Conservation (phyloP, 73 alveolate genomes). For the Paramecium sonneborni region DNA sequence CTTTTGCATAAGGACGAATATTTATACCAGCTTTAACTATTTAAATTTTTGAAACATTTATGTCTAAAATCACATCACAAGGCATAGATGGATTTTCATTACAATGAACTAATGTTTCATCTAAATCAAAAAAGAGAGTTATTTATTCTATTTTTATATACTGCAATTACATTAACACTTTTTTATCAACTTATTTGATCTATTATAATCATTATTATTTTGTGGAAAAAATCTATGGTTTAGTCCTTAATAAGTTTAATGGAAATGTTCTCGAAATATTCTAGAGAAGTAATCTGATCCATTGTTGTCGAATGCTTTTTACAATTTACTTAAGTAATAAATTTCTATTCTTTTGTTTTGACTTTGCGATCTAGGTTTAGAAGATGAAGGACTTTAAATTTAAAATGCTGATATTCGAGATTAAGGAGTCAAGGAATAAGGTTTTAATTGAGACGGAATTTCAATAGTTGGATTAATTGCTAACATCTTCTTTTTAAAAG, state of each 20-base stretch:
- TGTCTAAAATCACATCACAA: constrained; percentile 28
- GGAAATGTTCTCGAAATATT: constrained; percentile 44
- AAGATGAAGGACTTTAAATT: neutral
- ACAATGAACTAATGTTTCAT: constrained; percentile 63
- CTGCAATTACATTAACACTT: neutral
- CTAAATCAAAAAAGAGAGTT: constrained; percentile 55
- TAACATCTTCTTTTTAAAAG: neutral
- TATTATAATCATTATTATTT: neutral
- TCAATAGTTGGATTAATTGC: neutral
- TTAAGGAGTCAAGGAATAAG: constrained; percentile 4
- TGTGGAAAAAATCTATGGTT: neutral
- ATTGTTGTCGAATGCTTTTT: neutral
- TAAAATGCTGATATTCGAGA: neutral
- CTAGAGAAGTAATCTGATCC: constrained; percentile 35
- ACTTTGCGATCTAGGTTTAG: neutral
- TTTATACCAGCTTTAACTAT: constrained; percentile 82
- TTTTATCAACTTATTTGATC: neutral
- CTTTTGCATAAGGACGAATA: constrained; percentile 88
- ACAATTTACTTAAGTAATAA: neutral
- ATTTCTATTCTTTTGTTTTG: neutral
- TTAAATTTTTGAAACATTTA: constrained; percentile 1
- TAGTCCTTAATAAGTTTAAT: constrained; percentile 40
- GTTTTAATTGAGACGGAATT: neutral
- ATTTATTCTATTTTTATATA: constrained; percentile 69
- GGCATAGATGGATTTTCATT: constrained; percentile 39